Evolutionary conservation across 1,284 basidiomycete species (phyloP).

Genomic region (Leccinum fallax): DNA sequence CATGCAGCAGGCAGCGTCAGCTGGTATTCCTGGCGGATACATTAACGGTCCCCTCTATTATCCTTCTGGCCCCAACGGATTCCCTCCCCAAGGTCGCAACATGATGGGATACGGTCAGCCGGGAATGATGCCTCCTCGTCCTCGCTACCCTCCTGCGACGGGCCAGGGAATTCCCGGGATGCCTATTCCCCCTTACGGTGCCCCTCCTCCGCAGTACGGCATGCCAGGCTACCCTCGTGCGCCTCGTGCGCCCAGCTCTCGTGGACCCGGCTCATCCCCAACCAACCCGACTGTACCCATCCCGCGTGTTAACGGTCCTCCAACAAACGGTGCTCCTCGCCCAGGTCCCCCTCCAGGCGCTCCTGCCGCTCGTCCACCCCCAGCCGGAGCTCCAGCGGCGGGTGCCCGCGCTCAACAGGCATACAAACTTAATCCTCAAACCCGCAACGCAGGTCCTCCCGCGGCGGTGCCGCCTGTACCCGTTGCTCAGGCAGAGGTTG

Average conservation of each 20-base stretch:
- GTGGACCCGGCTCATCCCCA: slow-evolving; percentile 62
- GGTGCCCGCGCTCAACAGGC: slow-evolving; percentile 38
- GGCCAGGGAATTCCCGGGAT: slow-evolving; percentile 72
- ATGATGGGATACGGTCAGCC: slow-evolving; percentile 86
- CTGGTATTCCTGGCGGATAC: slow-evolving; percentile 82
- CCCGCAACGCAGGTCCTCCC: slow-evolving; percentile 43
- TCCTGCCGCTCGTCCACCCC: slow-evolving; percentile 41
- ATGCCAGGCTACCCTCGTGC: slow-evolving; percentile 66
- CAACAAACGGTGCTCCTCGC: slow-evolving; percentile 53
- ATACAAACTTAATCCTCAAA: slow-evolving; percentile 45
- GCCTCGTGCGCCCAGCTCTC: slow-evolving; percentile 54
- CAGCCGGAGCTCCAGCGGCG: slow-evolving; percentile 46
- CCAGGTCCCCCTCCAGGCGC: slow-evolving; percentile 31
- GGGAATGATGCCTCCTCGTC: slow-evolving; percentile 85
- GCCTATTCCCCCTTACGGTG: slow-evolving; percentile 73
- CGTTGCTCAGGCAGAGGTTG: slow-evolving; percentile 45
- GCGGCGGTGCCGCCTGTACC: slow-evolving; percentile 39
- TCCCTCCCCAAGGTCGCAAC: slow-evolving; percentile 77
- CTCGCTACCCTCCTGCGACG: slow-evolving; percentile 72
- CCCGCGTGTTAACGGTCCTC: slow-evolving; percentile 53
- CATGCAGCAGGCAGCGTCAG: slow-evolving; percentile 90
- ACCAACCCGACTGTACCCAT: slow-evolving; percentile 60
- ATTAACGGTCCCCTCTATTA: slow-evolving; percentile 89
- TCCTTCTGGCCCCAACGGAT: slow-evolving; percentile 78
- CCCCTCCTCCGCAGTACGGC: not conserved